Percentiles rank a stretch among this genome's conserved stretches.
Conservation (phyloP, 768 basidiomycete genomes). For the Macrolepiota albuminosa region DNA sequence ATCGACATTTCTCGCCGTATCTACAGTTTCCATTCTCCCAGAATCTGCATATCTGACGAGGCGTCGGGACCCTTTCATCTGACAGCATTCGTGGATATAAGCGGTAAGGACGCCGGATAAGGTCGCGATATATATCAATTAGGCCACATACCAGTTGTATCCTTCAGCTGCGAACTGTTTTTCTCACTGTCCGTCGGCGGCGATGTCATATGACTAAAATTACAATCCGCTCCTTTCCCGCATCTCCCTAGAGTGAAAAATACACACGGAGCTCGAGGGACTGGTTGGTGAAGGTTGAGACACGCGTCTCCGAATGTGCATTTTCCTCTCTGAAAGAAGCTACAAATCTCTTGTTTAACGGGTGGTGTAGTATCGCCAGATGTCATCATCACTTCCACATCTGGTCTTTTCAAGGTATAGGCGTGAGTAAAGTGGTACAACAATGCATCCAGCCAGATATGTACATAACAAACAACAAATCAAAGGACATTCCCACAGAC, state of each 20-base stretch:
- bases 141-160: constrained; percentile 1
- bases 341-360: constrained; percentile 6
- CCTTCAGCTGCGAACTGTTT: neutral
- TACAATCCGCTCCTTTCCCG: constrained; percentile 12
- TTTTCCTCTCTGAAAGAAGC: constrained; percentile 7
- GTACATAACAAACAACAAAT: neutral
- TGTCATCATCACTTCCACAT: neutral
- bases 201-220: constrained; percentile 9
- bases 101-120: neutral
- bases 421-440: neutral
- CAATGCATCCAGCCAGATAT: neutral
- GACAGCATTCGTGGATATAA: neutral
- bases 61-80: neutral
- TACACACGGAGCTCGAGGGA: constrained; percentile 9
- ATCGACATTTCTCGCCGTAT: constrained; percentile 9
- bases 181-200: neutral
- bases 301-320: constrained; percentile 11
- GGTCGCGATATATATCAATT: neutral
- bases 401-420: neutral
- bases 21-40: constrained; percentile 9
- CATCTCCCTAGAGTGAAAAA: constrained; percentile 15
- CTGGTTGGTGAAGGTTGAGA: constrained; percentile 8
- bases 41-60: constrained; percentile 4
- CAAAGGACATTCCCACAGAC: neutral
- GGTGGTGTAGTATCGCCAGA: neutral